phyloP scores from a whole-genome alignment of 352 stramenopile species.

The Peronospora tabacina region DNA sequence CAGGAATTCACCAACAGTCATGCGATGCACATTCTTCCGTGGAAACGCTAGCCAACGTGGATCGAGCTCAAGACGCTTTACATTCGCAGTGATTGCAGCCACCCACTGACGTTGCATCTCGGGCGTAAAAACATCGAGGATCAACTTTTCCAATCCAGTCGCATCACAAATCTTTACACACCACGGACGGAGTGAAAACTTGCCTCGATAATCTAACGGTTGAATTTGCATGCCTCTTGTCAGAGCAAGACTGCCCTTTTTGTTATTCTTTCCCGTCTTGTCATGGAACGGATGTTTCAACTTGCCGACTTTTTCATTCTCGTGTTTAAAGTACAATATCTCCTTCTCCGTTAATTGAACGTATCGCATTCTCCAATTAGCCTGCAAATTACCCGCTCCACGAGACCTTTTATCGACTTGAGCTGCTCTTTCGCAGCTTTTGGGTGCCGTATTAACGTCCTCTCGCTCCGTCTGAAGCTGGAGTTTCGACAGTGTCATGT shows the following conservation, averaged over 20 bases:
- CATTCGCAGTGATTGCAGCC: conserved; percentile 50
- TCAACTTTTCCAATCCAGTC: conserved; percentile 37
- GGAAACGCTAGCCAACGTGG: conserved; percentile 49
- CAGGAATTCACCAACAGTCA: conserved; percentile 50
- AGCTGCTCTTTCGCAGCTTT: conserved; percentile 23
- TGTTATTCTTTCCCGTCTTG: conserved; percentile 35
- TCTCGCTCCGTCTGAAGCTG: conserved; percentile 47
- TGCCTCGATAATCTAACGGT: conserved; percentile 51
- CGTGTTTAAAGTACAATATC: conserved; percentile 62
- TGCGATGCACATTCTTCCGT: conserved; percentile 39
- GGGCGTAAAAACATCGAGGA: conserved; percentile 54
- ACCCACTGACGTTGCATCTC: conserved; percentile 53
- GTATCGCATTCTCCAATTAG: conserved; percentile 69
- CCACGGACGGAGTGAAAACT: conserved; percentile 50
- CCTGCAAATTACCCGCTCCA: conserved; percentile 43
- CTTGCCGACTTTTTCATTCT: conserved; percentile 35
- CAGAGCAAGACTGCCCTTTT: conserved; percentile 42
- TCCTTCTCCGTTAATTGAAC: conserved; percentile 39
- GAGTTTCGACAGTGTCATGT: conserved; percentile 44
- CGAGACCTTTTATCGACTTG: conserved; percentile 59
- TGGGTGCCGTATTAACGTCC: conserved; percentile 39
- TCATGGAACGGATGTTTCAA: conserved; percentile 57
- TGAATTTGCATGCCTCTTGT: conserved; percentile 32
- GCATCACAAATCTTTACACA: conserved; percentile 55
- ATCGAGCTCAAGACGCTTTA: conserved; percentile 54